Evolutionary conservation across 805 yeast genomes (phyloP).

Genomic region (Saccharomyces kudriavzevii): DNA sequence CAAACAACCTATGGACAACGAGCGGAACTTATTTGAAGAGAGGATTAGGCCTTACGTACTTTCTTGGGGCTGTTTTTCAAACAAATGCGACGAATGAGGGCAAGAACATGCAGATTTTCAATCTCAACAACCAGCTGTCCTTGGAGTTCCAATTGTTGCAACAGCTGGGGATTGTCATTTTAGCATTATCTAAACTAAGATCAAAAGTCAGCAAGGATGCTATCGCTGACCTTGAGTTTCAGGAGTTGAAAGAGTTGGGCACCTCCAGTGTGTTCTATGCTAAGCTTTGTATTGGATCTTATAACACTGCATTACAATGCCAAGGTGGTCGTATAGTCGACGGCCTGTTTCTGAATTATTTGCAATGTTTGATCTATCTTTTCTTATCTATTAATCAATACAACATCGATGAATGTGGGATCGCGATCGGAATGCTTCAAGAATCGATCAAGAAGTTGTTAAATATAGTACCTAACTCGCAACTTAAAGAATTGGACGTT

Average conservation of each 20-base stretch:
- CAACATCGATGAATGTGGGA: constrained; percentile 19
- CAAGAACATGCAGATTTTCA: neutral
- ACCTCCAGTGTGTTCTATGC: constrained; percentile 21
- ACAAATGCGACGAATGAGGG: neutral
- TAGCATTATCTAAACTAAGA: constrained; percentile 27
- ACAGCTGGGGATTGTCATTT: constrained; percentile 23
- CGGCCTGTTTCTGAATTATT: constrained; percentile 6
- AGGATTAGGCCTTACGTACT: constrained; percentile 24
- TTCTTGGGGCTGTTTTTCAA: neutral
- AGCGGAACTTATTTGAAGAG: constrained; percentile 22
- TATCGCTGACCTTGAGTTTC: constrained; percentile 24
- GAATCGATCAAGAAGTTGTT: constrained; percentile 12
- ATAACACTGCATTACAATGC: constrained; percentile 7
- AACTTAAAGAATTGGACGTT: constrained; percentile 6
- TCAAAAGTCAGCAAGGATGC: constrained; percentile 19
- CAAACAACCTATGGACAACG: constrained; percentile 19
- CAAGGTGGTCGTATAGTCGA: constrained; percentile 1
- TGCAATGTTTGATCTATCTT: constrained; percentile 19
- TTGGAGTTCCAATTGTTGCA: constrained; percentile 19
- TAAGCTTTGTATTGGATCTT: constrained; percentile 22
- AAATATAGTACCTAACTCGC: constrained; percentile 11
- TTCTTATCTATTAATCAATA: constrained; percentile 26
- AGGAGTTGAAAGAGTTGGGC: constrained; percentile 22
- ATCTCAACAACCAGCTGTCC: constrained; percentile 3
- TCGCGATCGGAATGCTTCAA: constrained; percentile 26